Evolutionary conservation across 768 basidiomycete genomes (phyloP), one percentile per base, ranked within the genome.

Genomic region (Panaeolus papilionaceus): DNA sequence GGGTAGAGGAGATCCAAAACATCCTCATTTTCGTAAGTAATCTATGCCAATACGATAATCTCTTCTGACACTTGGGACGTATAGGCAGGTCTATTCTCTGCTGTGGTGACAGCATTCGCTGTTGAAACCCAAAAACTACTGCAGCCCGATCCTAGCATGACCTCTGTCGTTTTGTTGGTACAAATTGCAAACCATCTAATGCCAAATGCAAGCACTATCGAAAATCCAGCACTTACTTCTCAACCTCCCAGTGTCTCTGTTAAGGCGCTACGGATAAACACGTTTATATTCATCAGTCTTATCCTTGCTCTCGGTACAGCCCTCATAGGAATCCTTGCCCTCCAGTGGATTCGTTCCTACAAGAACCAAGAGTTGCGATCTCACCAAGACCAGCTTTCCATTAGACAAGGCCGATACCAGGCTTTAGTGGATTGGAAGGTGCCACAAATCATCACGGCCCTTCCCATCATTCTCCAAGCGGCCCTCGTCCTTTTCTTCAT

Each of bases 51-150:
- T 37, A 18, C 14, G 14, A 42, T 6, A 38, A n/a, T 33, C 33
- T 1, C 33, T 33, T 33, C 5, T 33, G 33, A 33, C 33, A 33
- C 33, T 33, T 33, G n/a, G 12, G 18, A 39, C 14, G 61, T 12
- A 23, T 26, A 83, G 81, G 77, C 80, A 40, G 82, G 82, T 75
- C 73, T 83, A 10, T 83, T 83, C 69, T 81, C 81, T 37, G 77
- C 80, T 4, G 78, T 77, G 1, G 73, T 81, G 12, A 80, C 79
- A 3, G 75, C 81, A 2, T 83, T 83, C 64, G 75, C 79, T 7
- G 73, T 81, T 20, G 76, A 80, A 63, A 79, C 77, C 18, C 78
- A 81, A 65, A 71, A 76, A 42, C 68, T 71, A 38, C 73, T 83
- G 14, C 66, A 75, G n/a, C 74, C 73, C 49, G 72, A 82, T 64